A percentile compares a stretch with the other conserved stretches of the same genome.
phyloP scores from a whole-genome alignment of 805 yeast species.

The Wickerhamomyces hampshirensis region DNA sequence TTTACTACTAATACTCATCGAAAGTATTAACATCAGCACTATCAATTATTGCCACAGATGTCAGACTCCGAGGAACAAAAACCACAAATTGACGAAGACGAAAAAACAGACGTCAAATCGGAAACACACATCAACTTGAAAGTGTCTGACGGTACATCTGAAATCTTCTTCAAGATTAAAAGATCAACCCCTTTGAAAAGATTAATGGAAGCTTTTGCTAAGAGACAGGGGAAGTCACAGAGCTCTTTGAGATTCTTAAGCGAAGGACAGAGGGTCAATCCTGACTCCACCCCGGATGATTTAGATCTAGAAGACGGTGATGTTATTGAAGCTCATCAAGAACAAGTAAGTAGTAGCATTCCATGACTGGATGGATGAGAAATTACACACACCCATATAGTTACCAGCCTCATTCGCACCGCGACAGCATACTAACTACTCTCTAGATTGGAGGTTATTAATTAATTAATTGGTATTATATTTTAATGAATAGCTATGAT shows the following conservation, averaged over 20 bases:
- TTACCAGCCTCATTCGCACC: no score
- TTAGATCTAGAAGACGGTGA: conserved; percentile 95
- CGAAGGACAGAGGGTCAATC: conserved; percentile 87
- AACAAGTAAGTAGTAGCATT: conserved; percentile 86
- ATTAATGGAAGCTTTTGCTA: conserved; percentile 96
- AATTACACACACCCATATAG: no score
- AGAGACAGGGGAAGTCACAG: conserved; percentile 90
- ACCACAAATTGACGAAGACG: conserved; percentile 28
- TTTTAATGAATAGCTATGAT: no score
- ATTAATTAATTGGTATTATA: no score
- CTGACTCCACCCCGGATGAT: conserved; percentile 88
- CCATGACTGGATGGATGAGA: no score
- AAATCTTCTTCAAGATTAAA: conserved; percentile 93
- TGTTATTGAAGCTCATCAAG: conserved; percentile 94
- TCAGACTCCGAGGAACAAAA: conserved; percentile 30
- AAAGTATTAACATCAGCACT: neutral
- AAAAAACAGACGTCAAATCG: conserved; percentile 46
- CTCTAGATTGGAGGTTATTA: conserved; percentile 20
- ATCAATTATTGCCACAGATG: conserved; percentile 9
- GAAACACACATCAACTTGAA: conserved; percentile 89
- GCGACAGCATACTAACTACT: conserved; percentile 25
- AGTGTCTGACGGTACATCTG: conserved; percentile 91
- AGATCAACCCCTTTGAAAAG: conserved; percentile 87
- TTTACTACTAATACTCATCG: neutral
- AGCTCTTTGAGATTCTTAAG: conserved; percentile 80